Conservation (phyloP, 345 rosid species). For the Eucalyptus shirleyi region DNA sequence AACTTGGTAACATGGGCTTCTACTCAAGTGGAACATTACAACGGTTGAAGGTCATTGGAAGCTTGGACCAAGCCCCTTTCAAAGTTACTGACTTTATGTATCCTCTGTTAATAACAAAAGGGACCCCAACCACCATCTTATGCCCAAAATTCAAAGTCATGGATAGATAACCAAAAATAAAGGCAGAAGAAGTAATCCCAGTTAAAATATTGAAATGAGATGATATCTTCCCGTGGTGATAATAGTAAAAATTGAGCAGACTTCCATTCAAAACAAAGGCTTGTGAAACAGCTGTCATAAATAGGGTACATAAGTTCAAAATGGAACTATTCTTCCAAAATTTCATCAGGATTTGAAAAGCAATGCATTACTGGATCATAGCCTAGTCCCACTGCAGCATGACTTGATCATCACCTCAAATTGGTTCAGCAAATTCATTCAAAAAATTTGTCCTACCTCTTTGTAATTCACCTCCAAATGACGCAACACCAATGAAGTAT, state of each 20-base stretch:
- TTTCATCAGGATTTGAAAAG: neutral
- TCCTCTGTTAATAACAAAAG: neutral
- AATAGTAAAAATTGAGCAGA: neutral
- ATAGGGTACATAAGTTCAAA: neutral
- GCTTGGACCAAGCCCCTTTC: neutral
- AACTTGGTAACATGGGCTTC: neutral
- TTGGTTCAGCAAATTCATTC: neutral
- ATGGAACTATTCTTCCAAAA: neutral
- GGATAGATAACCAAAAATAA: neutral
- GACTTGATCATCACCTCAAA: neutral
- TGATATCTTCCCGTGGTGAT: neutral
- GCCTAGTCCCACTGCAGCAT: neutral
- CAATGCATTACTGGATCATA: neutral
- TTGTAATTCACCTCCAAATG: conserved; percentile 60
- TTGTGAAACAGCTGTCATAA: neutral
- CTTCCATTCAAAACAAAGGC: neutral
- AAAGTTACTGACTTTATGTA: neutral
- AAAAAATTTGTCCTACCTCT: conserved; percentile 31
- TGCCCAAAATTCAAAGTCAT: neutral
- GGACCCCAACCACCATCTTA: neutral
- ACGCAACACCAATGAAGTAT: conserved; percentile 55
- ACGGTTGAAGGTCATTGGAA: neutral
- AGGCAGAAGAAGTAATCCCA: neutral
- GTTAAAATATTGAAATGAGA: neutral
- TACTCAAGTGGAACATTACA: neutral